phyloP scores from a whole-genome alignment of 768 basidiomycete species.

The Russula olivacea region DNA sequence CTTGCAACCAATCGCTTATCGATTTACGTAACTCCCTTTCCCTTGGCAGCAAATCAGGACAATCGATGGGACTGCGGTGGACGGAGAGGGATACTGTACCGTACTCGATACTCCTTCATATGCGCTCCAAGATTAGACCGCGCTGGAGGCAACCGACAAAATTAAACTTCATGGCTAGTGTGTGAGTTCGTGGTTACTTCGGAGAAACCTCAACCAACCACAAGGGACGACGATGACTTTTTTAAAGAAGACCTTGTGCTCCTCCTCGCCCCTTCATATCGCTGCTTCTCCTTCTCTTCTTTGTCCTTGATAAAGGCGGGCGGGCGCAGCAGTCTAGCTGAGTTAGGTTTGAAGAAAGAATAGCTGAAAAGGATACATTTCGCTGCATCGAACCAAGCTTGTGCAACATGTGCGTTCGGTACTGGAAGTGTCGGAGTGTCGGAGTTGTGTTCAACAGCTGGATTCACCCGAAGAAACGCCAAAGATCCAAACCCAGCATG shows the following conservation, averaged over 20 bases:
- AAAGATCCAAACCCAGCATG: neutral
- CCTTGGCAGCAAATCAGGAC: neutral
- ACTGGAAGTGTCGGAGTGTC: no score
- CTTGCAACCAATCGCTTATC: neutral
- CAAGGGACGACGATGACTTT: neutral
- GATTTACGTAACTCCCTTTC: neutral
- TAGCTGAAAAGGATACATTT: constrained; percentile 1
- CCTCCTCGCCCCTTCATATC: neutral
- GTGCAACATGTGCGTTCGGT: no score
- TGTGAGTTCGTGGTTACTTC: neutral
- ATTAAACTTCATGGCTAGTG: no score
- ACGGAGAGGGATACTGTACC: neutral
- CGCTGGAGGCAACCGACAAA: neutral
- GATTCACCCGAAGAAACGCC: neutral
- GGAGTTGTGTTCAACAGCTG: no score
- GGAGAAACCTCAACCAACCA: neutral
- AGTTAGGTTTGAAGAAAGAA: neutral
- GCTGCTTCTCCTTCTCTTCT: neutral
- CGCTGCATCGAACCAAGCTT: no score
- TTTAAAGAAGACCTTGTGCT: neutral
- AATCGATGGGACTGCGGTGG: neutral
- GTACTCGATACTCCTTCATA: neutral
- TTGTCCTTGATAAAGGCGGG: neutral
- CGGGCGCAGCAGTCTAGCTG: neutral
- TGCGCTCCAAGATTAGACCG: neutral